Evolutionary conservation across 768 basidiomycete genomes (phyloP), one percentile per base, ranked within the genome.

Genomic region (Arthromyces matolae): DNA sequence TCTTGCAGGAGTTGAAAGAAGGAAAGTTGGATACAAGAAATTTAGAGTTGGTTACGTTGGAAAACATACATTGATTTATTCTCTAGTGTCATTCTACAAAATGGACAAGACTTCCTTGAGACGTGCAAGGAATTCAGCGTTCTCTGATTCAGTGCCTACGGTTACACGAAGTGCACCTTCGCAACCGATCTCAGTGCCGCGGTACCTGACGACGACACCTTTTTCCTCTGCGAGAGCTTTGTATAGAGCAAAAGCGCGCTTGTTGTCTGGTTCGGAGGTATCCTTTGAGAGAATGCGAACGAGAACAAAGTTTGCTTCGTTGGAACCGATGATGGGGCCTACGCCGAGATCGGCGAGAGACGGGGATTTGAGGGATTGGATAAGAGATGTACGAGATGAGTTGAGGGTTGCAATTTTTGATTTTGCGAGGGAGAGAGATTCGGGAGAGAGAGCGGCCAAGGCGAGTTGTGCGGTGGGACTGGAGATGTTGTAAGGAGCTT

Each of bases 401-500:
- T 78, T 67, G 20, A 95, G 77, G 1, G 72, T 77, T 4, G 65
- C 43, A 7, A 88, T 72, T 61, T 91, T 90, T 35, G 59, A 32
- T n/a, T 71, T 75, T 86, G 93, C 93, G 14, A 63, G 52, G 1
- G 65, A 50, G 10, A 96, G 55, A 3, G 89, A 84, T 14, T 65
- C 59, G 2, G 82, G 76, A 0, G 88, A 80, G 24, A 97, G 79
- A 0, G 95, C 92, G 8, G 86, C 73, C 13, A 83, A 64, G 0
- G 93, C 94, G 19, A 97, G 79, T 23, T 80, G 68, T 10, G 95
- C 91, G 5, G 92, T 92, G 0, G 93, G 93, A 0, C 86, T 78
- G 13, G 93, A 94, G 55, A 99, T 83, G 66, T 96, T 97, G 73
- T 98, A 99, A 0, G 96, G 96, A 1, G 95, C 96, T 64, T 99